A percentile compares a stretch with the other conserved stretches of the same genome.
phyloP scores from a whole-genome alignment of 805 yeast genomes.

The Metschnikowia sp. region DNA sequence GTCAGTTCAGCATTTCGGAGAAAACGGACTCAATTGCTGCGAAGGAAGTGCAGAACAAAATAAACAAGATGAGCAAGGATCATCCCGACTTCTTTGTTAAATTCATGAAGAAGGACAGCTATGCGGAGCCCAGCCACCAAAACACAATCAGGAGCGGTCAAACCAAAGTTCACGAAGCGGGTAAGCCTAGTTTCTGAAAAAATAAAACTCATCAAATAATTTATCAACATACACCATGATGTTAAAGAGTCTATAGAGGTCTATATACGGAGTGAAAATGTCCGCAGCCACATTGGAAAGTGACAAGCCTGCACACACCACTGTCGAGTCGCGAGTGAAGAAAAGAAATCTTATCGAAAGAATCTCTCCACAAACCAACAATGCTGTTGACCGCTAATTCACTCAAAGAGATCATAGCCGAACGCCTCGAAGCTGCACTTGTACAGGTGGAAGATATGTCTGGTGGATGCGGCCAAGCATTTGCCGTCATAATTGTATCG shows the following conservation, averaged over 20 bases:
- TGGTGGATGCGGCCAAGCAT: constrained; percentile 98
- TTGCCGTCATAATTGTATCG: constrained; percentile 84
- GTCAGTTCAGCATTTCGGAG: constrained; percentile 31
- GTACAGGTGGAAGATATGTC: constrained; percentile 71
- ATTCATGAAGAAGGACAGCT: constrained; percentile 5
- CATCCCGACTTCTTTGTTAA: constrained; percentile 28
- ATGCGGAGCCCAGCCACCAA: constrained; percentile 11
- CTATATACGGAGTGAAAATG: neutral
- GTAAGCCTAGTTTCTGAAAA: neutral
- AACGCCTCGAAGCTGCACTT: constrained; percentile 56
- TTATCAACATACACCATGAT: neutral
- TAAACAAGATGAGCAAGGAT: constrained; percentile 33
- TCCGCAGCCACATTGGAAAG: neutral
- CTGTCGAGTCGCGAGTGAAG: neutral
- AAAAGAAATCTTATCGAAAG: constrained; percentile 4
- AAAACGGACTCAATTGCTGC: constrained; percentile 23
- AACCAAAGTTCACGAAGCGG: constrained; percentile 4
- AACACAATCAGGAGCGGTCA: constrained; percentile 14
- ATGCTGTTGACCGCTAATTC: constrained; percentile 38
- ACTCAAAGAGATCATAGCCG: constrained; percentile 48
- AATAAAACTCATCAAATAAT: neutral
- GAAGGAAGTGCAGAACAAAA: constrained; percentile 34
- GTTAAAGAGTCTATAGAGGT: neutral
- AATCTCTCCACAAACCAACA: neutral
- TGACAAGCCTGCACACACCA: neutral